phyloP scores from a whole-genome alignment of 495 filamentous ascomycete genomes.

The Penicillium pancosmium region DNA sequence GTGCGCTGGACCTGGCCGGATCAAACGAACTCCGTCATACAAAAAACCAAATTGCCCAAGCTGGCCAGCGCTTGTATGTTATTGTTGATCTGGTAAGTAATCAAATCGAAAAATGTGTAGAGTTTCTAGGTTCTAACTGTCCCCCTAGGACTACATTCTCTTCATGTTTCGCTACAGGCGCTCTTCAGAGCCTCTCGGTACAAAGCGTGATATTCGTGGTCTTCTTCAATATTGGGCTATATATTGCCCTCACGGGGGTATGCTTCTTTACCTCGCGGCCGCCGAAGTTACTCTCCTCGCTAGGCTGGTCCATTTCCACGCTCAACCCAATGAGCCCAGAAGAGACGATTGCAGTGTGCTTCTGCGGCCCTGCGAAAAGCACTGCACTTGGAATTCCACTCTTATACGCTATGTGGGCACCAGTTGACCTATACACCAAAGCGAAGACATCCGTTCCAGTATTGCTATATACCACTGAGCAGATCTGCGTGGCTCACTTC shows the following conservation, averaged over 20 bases:
- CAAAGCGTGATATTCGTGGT: constrained; percentile 54
- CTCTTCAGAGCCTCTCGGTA: constrained; percentile 48
- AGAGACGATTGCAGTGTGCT: constrained; percentile 57
- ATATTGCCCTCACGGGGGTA: constrained; percentile 50
- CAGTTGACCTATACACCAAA: constrained; percentile 50
- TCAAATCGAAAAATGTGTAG: neutral
- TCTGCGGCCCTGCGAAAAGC: constrained; percentile 60
- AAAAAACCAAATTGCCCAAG: constrained; percentile 49
- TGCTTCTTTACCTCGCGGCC: constrained; percentile 52
- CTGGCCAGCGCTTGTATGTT: constrained; percentile 49
- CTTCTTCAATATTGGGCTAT: constrained; percentile 56
- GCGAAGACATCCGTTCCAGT: constrained; percentile 57
- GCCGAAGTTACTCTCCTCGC: constrained; percentile 29
- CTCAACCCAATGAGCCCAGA: constrained; percentile 47
- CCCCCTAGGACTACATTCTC: constrained; percentile 53
- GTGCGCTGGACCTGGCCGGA: constrained; percentile 53
- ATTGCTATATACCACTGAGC: constrained; percentile 58
- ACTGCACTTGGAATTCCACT: constrained; percentile 57
- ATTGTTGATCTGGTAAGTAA: constrained; percentile 53
- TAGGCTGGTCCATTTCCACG: constrained; percentile 25
- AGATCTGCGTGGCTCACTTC: constrained; percentile 57
- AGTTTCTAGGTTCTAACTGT: constrained; percentile 5
- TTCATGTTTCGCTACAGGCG: constrained; percentile 55
- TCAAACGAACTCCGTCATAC: constrained; percentile 39
- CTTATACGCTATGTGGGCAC: constrained; percentile 56